Evolutionary conservation across 805 yeast species (phyloP).

Genomic region (Lachancea cidri): DNA sequence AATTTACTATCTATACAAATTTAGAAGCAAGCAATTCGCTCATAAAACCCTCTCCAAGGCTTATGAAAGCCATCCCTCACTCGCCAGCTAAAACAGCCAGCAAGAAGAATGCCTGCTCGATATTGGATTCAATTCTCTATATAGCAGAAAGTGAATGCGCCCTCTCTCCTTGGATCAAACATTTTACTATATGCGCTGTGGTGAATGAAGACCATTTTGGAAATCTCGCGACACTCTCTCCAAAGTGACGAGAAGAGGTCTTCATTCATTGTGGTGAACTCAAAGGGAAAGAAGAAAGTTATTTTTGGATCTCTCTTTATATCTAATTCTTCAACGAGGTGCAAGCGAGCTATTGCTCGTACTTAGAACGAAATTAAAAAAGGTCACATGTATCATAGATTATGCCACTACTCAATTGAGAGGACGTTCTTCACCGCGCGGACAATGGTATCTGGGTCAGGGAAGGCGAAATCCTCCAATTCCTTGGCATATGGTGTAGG

Average conservation of each 20-base stretch:
- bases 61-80: background rate
- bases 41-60: background rate
- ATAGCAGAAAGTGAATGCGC: background rate
- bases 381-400: no score
- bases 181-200: conserved; percentile 3
- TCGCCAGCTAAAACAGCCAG: background rate
- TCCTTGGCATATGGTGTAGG: conserved; percentile 98
- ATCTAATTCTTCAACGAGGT: background rate
- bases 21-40: background rate
- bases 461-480: conserved; percentile 98
- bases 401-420: conserved; percentile 49
- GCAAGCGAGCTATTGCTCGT: background rate
- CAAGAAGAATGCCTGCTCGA: background rate
- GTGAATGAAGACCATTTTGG: background rate
- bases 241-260: conserved; percentile 4
- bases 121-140: background rate
- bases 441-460: conserved; percentile 84
- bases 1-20: background rate
- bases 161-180: conserved; percentile 8
- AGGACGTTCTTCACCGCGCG: conserved; percentile 81
- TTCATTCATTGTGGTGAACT: conserved; percentile 5
- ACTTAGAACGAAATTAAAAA: background rate
- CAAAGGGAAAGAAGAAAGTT: conserved; percentile 8
- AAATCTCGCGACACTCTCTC: conserved; percentile 5
- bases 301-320: conserved; percentile 6